Percentiles rank a stretch among this genome's conserved stretches.
These are phyloP conservation scores for Puccinia novopanici DNA, from an alignment of 1,284 basidiomycete genomes.

Conservation along the genomic window DNA sequence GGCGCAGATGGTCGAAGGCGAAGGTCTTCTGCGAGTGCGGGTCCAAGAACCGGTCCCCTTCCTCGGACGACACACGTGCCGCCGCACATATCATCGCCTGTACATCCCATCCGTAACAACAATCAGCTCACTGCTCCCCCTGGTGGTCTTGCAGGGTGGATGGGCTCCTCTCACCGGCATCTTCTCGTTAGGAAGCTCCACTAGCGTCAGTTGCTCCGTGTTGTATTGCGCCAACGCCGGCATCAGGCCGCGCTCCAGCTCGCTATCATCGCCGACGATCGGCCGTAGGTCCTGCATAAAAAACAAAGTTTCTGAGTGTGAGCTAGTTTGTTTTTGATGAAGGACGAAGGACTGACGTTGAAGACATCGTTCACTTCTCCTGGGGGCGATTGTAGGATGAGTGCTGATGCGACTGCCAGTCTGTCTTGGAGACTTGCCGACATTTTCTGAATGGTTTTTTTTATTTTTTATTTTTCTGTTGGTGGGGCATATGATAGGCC, in stretches of 20 bases:
- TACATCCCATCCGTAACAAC: too few species aligned
- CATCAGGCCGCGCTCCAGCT: slow-evolving; percentile 73
- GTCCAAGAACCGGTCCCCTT: slow-evolving; percentile 21
- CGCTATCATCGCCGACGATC: slow-evolving; percentile 80
- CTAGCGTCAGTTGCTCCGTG: slow-evolving; percentile 76
- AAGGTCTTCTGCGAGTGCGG: slow-evolving; percentile 24
- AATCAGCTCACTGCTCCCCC: too few species aligned
- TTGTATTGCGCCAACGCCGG: slow-evolving; percentile 81
- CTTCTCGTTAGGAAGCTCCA: slow-evolving; percentile 63
- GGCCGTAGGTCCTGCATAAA: slow-evolving; percentile 85
- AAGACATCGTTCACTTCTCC: slow-evolving; percentile 94
- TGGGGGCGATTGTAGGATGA: slow-evolving; percentile 84
- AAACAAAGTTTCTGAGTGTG: too few species aligned
- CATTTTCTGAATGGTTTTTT: background rate
- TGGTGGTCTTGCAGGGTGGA: too few species aligned
- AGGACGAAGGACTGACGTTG: slow-evolving; percentile 62
- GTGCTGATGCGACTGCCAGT: slow-evolving; percentile 66
- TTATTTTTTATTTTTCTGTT: background rate
- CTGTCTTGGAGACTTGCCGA: slow-evolving; percentile 55
- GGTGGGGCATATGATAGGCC: too few species aligned
- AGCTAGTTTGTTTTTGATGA: background rate
- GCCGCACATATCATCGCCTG: slow-evolving; percentile 42
- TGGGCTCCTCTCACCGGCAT: slow-evolving; percentile 73
- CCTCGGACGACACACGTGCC: background rate
- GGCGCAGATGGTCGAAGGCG: slow-evolving; percentile 40